phyloP scores from a whole-genome alignment of 208 protist species.

The Crithidia mellificae region DNA sequence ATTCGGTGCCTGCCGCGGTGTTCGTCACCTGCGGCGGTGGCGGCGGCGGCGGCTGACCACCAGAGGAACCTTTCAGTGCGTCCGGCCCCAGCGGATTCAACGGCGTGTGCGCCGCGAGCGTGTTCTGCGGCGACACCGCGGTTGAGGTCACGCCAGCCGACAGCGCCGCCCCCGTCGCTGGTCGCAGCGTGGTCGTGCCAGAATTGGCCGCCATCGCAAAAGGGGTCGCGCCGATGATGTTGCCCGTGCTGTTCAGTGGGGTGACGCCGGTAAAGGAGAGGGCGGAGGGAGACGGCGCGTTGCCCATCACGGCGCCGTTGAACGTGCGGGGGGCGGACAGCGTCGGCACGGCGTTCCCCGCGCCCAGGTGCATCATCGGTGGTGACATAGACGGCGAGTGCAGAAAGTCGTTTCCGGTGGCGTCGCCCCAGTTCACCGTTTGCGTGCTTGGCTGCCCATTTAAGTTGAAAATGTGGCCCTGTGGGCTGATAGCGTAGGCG shows the following conservation, averaged over 20 bases:
- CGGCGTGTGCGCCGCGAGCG: neutral
- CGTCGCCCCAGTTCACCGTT: constrained; percentile 16
- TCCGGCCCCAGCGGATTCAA: neutral
- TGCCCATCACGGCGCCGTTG: neutral
- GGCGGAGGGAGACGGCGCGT: neutral
- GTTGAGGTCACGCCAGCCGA: neutral
- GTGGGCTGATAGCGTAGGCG: neutral
- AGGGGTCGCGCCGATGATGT: neutral
- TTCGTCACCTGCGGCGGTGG: neutral
- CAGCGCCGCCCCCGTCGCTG: neutral
- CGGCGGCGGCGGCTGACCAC: no score
- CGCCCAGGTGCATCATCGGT: constrained; percentile 7
- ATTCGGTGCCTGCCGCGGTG: no score
- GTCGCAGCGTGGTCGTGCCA: neutral
- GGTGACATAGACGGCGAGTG: constrained; percentile 19
- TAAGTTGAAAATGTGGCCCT: constrained; percentile 3
- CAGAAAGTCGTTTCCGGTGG: constrained; percentile 13
- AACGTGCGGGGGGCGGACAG: constrained; percentile 6
- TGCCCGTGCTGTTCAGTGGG: constrained; percentile 9
- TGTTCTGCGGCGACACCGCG: neutral
- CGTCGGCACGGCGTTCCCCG: neutral
- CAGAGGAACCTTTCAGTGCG: neutral
- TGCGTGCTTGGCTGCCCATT: constrained; percentile 5
- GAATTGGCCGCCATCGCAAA: neutral
- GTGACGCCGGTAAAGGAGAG: constrained; percentile 3